phyloP scores from a whole-genome alignment of 2,329 filamentous ascomycete species.

The Arachnopeziza araneosa region DNA sequence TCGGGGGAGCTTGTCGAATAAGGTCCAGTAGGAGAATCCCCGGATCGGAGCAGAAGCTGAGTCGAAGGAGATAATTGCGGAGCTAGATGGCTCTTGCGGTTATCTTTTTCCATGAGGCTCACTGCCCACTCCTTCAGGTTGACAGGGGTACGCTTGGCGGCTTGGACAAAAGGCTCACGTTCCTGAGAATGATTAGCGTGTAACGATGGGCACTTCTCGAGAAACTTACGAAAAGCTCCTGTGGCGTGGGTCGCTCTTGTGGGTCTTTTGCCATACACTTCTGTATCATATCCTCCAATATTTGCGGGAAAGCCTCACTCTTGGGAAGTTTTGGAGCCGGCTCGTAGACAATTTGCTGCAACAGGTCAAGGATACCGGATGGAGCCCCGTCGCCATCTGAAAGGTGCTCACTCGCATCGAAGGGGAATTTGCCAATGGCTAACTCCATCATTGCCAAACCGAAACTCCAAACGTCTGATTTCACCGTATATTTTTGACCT shows the following conservation, averaged over 20 bases:
- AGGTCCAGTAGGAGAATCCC: slow-evolving; percentile 48
- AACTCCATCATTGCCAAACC: slow-evolving; percentile 94
- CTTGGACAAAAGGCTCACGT: slow-evolving; percentile 88
- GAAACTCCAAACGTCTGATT: slow-evolving; percentile 98
- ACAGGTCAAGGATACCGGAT: slow-evolving; percentile 88
- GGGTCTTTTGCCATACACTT: slow-evolving; percentile 91
- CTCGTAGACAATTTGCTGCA: slow-evolving; percentile 97
- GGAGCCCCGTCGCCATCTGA: slow-evolving; percentile 75
- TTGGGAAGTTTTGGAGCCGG: slow-evolving; percentile 89
- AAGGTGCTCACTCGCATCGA: slow-evolving; percentile 66
- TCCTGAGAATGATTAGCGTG: slow-evolving; percentile 51
- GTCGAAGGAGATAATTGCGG: slow-evolving; percentile 75
- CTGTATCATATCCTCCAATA: slow-evolving; percentile 94
- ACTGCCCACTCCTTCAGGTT: slow-evolving; percentile 92
- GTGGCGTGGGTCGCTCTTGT: slow-evolving; percentile 82
- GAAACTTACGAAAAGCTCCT: slow-evolving; percentile 79
- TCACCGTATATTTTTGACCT: slow-evolving; percentile 93
- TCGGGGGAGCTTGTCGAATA: slow-evolving; percentile 37
- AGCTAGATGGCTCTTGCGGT: slow-evolving; percentile 88
- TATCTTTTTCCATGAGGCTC: slow-evolving; percentile 88
- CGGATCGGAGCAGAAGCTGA: slow-evolving; percentile 65
- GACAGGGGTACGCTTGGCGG: slow-evolving; percentile 92
- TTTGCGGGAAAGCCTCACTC: slow-evolving; percentile 93
- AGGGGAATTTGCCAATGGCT: slow-evolving; percentile 95
- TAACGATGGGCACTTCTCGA: slow-evolving; percentile 10